Evolutionary conservation across 1,284 basidiomycete species (phyloP).

Genomic region (Heterobasidion occidentale): DNA sequence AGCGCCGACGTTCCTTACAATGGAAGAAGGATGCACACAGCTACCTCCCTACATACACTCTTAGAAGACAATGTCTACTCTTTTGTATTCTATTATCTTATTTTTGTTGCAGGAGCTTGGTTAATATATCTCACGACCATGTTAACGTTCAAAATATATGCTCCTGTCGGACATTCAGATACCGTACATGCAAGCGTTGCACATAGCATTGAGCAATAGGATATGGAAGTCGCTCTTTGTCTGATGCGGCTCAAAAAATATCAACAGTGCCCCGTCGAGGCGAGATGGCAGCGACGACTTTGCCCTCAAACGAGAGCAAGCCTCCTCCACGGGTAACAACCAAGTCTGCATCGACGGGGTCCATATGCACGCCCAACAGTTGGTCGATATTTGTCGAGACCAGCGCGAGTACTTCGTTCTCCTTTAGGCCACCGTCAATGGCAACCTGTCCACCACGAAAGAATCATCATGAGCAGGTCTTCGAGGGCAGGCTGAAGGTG

Average conservation of each 20-base stretch:
- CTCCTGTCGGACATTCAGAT: no score
- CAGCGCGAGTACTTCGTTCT: constrained; percentile 38
- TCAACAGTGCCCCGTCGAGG: constrained; percentile 32
- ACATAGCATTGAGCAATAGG: no score
- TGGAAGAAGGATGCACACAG: background rate
- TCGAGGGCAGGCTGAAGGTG: background rate
- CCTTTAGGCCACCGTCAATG: constrained; percentile 26
- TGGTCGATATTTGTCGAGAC: constrained; percentile 58
- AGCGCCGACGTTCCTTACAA: background rate
- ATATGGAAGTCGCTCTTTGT: background rate
- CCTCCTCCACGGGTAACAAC: constrained; percentile 59
- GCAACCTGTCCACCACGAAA: constrained; percentile 28
- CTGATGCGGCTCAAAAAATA: constrained; percentile 21
- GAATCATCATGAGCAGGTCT: constrained; percentile 1
- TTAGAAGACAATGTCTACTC: background rate
- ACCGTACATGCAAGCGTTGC: no score
- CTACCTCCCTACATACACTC: background rate
- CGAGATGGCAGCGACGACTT: constrained; percentile 50
- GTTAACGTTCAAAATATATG: background rate
- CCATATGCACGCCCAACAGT: constrained; percentile 44
- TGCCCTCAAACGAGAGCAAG: constrained; percentile 48
- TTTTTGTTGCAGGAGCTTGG: background rate
- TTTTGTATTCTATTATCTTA: background rate
- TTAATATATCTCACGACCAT: background rate
- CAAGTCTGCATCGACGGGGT: constrained; percentile 34